Evolutionary conservation across 805 yeast species (phyloP).

Genomic region (Candida taoyuanica): DNA sequence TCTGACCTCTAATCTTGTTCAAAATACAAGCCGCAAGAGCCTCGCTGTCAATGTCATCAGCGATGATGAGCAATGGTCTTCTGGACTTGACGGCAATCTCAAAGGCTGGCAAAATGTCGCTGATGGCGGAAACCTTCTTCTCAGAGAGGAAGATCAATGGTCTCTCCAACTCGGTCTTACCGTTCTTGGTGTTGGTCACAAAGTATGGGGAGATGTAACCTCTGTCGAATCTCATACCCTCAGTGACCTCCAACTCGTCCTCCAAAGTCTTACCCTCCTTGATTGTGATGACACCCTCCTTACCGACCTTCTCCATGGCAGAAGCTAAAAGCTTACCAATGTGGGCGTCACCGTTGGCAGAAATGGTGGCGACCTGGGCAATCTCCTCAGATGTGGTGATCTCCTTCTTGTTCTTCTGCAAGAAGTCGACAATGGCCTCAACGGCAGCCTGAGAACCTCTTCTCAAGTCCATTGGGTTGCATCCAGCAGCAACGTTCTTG

Average conservation of each 20-base stretch:
- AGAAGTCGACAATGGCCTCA: constrained; percentile 85
- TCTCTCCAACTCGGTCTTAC: constrained; percentile 95
- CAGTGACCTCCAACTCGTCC: constrained; percentile 96
- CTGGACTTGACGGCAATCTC: constrained; percentile 92
- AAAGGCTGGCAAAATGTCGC: constrained; percentile 85
- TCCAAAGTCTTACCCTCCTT: constrained; percentile 97
- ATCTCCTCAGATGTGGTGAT: constrained; percentile 95
- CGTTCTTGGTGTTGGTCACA: constrained; percentile 80
- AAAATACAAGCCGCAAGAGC: constrained; percentile 98
- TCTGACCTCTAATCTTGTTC: constrained; percentile 98
- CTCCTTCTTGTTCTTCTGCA: constrained; percentile 87
- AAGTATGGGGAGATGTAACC: constrained; percentile 98
- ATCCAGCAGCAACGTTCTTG: constrained; percentile 98
- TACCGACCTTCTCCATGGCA: constrained; percentile 99
- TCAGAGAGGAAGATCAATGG: constrained; percentile 76
- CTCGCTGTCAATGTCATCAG: constrained; percentile 98
- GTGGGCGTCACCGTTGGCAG: constrained; percentile 95
- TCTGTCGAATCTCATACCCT: constrained; percentile 99
- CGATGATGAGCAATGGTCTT: constrained; percentile 89
- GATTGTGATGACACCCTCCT: constrained; percentile 98
- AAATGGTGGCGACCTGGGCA: constrained; percentile 97
- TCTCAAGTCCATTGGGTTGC: constrained; percentile 99
- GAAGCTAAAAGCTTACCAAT: constrained; percentile 89
- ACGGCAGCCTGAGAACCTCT: constrained; percentile 98
- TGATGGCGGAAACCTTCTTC: constrained; percentile 92